Evolutionary conservation across 768 basidiomycete species (phyloP), one percentile per base, ranked within the genome.

Genomic region (Suillus lakei): DNA sequence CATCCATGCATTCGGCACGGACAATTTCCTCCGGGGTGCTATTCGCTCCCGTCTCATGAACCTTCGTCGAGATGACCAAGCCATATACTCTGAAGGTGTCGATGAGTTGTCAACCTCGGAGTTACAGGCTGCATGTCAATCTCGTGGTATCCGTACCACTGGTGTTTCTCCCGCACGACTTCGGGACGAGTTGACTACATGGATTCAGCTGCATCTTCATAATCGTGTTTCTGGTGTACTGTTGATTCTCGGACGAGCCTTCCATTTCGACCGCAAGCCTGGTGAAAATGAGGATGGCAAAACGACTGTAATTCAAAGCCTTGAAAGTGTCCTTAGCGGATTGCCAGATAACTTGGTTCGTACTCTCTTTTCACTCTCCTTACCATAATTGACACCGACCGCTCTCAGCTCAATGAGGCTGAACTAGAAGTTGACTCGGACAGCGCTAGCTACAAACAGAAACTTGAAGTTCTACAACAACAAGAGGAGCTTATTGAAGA

Each of bases 401-500:
- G 28, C n/a, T 43, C 63, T 32, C 69, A 98, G 96, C 86, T 99
- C 53, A 98, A 93, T 77, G 98, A 99, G 82, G 95, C 98, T 10
- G 98, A 99, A 76, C 86, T 99, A 59, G 93, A 96, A 77, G 97
- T 99, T 28, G 93, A 96, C 69, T 93, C 91, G 28, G 96, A 97
- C 46, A 91, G 91, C 60, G 95, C 95, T 26, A 94, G 90, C 72
- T 98, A 98, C 86, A 97, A 98, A 83, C 94, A 99, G 83, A 98
- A 97, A 79, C 86, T 99, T 63, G 98, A 99, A 68, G 97, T 99
- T 30, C 81, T 99, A 74, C 95, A 98, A 71, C 94, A 99, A 72
- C 98, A 99, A 78, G 94, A 99, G 75, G 98, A 99, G 77, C 93
- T 99, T 67, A 99, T 99, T 74, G 96, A 99, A 74, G 98, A 99